Evolutionary conservation across 1,284 basidiomycete species (phyloP).

Genomic region (Cryptococcus floricola): DNA sequence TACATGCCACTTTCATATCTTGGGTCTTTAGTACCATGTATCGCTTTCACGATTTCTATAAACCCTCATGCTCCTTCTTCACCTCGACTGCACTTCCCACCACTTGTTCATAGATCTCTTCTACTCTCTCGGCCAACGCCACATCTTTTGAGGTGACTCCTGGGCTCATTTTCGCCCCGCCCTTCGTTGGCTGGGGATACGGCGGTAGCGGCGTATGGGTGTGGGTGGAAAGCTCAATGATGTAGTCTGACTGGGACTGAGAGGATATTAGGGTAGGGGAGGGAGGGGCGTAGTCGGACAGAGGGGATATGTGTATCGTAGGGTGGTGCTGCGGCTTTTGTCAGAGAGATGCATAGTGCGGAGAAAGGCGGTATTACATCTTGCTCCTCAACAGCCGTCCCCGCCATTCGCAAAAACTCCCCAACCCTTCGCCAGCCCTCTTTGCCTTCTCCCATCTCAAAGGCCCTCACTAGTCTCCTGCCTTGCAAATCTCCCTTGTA

Average conservation of each 20-base stretch:
- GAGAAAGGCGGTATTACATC: conserved; percentile 25
- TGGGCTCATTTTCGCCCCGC: conserved; percentile 21
- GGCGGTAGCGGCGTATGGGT: conserved; percentile 43
- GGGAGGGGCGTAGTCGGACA: conserved; percentile 19
- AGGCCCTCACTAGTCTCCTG: conserved; percentile 26
- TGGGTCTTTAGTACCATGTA: not conserved
- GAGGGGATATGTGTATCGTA: conserved; percentile 24
- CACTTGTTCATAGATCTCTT: conserved; percentile 17
- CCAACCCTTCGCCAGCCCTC: conserved; percentile 31
- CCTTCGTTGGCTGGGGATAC: conserved; percentile 9
- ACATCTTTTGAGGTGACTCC: conserved; percentile 43
- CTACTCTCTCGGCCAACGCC: conserved; percentile 30
- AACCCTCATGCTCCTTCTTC: conserved; percentile 4
- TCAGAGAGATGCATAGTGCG: not conserved
- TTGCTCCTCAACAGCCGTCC: conserved; percentile 20
- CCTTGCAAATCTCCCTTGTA: conserved; percentile 30
- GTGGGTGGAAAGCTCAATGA: conserved; percentile 35
- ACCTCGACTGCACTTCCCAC: conserved; percentile 7
- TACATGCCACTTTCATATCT: not conserved
- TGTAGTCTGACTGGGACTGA: conserved; percentile 17
- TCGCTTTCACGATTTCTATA: too few species aligned
- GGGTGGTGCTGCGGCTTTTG: conserved; percentile 38
- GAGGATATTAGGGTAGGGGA: conserved; percentile 1
- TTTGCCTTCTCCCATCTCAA: conserved; percentile 23
- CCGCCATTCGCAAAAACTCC: conserved; percentile 10